These are phyloP conservation scores for Stenogyne calaminthoides DNA, from an alignment of 305 asterid species.

Conservation along the genomic window DNA sequence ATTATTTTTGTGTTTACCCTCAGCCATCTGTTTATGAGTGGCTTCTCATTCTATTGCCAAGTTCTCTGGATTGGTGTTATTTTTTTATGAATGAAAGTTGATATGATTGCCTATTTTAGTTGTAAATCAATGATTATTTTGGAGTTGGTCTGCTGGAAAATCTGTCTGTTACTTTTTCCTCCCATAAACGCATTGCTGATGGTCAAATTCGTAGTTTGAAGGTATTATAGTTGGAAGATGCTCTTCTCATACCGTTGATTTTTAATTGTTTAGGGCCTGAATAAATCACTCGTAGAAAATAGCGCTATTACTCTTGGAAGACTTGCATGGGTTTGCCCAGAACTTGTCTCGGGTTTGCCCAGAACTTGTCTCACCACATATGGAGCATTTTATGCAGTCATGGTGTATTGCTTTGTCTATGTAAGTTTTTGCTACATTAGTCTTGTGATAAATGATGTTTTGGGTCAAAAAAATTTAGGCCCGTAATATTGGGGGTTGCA, in stretches of 20 bases:
- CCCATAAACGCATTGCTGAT: neutral
- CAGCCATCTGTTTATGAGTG: conserved; percentile 12
- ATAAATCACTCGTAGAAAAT: conserved; percentile 93
- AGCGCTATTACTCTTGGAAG: conserved; percentile 96
- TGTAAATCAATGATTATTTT: neutral
- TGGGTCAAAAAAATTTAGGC: no score
- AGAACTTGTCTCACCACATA: conserved; percentile 93
- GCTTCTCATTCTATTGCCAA: conserved; percentile 9
- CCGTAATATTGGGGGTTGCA: no score
- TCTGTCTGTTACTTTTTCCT: neutral
- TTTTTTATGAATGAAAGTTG: conserved; percentile 12
- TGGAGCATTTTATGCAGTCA: conserved; percentile 99
- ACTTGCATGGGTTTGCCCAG: no score
- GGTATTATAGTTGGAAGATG: conserved; percentile 3
- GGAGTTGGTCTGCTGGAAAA: neutral
- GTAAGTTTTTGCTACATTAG: conserved; percentile 51
- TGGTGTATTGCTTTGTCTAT: conserved; percentile 95
- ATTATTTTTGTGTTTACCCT: conserved; percentile 8
- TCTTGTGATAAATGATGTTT: conserved; percentile 17
- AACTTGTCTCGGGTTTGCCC: no score
- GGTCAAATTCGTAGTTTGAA: conserved; percentile 2
- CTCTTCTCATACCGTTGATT: conserved; percentile 32
- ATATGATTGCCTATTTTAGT: neutral
- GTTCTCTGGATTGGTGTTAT: neutral
- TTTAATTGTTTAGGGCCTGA: conserved; percentile 64